A percentile compares a stretch with the other conserved stretches of the same genome.
Evolutionary conservation across 192 early-diverging fungal species (phyloP).

Genomic region (Coemansia sp.): DNA sequence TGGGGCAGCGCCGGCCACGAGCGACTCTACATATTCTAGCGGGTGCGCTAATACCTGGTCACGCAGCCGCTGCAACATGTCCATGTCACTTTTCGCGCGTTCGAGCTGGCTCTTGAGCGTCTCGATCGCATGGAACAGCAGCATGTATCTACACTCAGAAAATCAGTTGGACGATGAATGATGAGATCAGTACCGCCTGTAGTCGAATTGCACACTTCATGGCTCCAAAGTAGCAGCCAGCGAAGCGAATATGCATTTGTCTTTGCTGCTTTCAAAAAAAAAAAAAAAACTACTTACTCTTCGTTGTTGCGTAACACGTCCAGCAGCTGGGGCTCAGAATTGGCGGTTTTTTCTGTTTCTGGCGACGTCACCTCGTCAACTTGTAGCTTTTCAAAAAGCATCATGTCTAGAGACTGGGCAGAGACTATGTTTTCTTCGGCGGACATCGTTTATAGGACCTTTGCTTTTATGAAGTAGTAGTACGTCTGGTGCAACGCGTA

Average conservation of each 20-base stretch:
- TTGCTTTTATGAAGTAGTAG: slow-evolving; percentile 8
- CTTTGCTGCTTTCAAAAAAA: too few species aligned
- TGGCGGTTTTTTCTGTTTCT: slow-evolving; percentile 8
- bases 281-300: slow-evolving; percentile 36
- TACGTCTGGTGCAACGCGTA: slow-evolving; percentile 13
- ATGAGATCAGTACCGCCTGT: too few species aligned
- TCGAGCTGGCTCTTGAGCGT: slow-evolving; percentile 47
- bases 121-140: slow-evolving; percentile 37
- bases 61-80: slow-evolving; percentile 23
- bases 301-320: slow-evolving; percentile 42
- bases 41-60: slow-evolving; percentile 30
- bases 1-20: slow-evolving; percentile 22
- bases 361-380: slow-evolving; percentile 11
- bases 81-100: slow-evolving; percentile 49
- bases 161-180: background rate
- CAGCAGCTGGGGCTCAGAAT: background rate
- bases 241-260: too few species aligned
- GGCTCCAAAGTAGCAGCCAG: background rate
- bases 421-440: slow-evolving; percentile 25
- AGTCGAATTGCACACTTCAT: background rate
- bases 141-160: slow-evolving; percentile 32
- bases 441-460: slow-evolving; percentile 10
- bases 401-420: background rate
- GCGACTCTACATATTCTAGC: slow-evolving; percentile 32
- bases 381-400: background rate